A percentile compares a stretch with the other conserved stretches of the same genome.
These are phyloP conservation scores for Cordyceps cicadae DNA, from an alignment of 2,329 filamentous ascomycete species.

Conservation along the genomic window DNA sequence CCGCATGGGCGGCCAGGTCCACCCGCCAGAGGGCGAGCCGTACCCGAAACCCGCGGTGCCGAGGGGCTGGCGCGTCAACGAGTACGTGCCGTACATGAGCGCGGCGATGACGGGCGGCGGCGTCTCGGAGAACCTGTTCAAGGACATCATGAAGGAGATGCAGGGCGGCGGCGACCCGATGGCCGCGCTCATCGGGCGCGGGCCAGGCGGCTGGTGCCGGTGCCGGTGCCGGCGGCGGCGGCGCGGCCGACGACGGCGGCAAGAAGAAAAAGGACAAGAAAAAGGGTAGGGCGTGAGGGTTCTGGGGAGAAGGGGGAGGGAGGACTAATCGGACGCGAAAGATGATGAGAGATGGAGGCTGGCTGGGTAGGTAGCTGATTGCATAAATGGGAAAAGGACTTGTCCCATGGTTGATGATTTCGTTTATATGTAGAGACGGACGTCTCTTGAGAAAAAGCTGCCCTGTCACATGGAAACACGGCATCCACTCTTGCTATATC, in stretches of 20 bases:
- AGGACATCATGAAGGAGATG: constrained; percentile 98
- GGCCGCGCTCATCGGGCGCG: constrained; percentile 33
- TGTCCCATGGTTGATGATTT: background rate
- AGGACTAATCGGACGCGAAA: too few relatives aligned
- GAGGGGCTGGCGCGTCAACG: constrained; percentile 82
- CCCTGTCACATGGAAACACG: background rate
- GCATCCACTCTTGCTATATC: background rate
- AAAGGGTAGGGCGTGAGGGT: constrained; percentile 32
- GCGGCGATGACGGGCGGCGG: constrained; percentile 87
- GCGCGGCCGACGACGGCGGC: constrained; percentile 17
- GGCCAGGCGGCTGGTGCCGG: constrained; percentile 23
- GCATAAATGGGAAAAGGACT: background rate
- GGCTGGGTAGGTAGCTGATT: background rate
- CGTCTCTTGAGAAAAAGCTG: background rate
- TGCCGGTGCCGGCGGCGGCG: constrained; percentile 20
- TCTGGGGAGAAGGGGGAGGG: background rate
- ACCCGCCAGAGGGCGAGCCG: constrained; percentile 52
- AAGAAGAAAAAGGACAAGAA: constrained; percentile 44
- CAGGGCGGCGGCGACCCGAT: constrained; percentile 40
- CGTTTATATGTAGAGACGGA: background rate
- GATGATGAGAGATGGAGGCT: background rate
- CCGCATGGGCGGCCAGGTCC: constrained; percentile 62
- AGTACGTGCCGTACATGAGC: constrained; percentile 77
- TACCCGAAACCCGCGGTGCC: constrained; percentile 69
- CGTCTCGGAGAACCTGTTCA: constrained; percentile 87